Percentiles rank a stretch among this genome's conserved stretches.
phyloP scores from a whole-genome alignment of 164 flowering plant species.

The Santalum album region DNA sequence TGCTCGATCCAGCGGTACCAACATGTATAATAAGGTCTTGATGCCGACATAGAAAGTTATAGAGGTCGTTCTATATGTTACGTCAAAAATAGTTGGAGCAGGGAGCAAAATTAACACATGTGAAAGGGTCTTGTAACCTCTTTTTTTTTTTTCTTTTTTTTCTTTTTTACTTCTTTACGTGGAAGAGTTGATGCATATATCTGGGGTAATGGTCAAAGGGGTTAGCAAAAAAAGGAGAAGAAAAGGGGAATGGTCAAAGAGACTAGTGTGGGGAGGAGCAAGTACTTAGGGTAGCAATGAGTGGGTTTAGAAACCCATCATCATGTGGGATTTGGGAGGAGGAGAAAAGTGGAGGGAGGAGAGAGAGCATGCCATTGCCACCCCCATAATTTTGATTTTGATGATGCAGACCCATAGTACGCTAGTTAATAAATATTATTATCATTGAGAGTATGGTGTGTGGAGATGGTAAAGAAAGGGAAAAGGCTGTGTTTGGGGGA shows the following conservation, averaged over 20 bases:
- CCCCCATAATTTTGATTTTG: constrained; percentile 27
- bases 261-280: neutral
- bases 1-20: too few relatives aligned
- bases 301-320: neutral
- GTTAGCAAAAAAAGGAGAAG: too few relatives aligned
- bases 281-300: neutral
- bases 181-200: too few relatives aligned
- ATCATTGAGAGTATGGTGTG: constrained; percentile 12
- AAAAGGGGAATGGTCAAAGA: neutral
- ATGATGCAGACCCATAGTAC: constrained; percentile 5
- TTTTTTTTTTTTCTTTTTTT: too few relatives aligned
- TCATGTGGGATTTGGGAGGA: neutral
- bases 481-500: constrained; percentile 17
- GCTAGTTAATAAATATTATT: constrained; percentile 7
- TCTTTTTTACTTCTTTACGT: too few relatives aligned
- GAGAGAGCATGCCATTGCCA: neutral
- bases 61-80: too few relatives aligned
- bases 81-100: too few relatives aligned
- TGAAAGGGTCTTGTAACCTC: too few relatives aligned
- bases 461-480: constrained; percentile 15
- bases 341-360: constrained; percentile 17
- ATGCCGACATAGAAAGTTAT: too few relatives aligned
- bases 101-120: too few relatives aligned
- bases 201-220: too few relatives aligned
- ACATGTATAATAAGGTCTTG: too few relatives aligned